These are phyloP conservation scores for Fusarium sp. DNA, from an alignment of 2,329 filamentous ascomycete species.

Conservation along the genomic window DNA sequence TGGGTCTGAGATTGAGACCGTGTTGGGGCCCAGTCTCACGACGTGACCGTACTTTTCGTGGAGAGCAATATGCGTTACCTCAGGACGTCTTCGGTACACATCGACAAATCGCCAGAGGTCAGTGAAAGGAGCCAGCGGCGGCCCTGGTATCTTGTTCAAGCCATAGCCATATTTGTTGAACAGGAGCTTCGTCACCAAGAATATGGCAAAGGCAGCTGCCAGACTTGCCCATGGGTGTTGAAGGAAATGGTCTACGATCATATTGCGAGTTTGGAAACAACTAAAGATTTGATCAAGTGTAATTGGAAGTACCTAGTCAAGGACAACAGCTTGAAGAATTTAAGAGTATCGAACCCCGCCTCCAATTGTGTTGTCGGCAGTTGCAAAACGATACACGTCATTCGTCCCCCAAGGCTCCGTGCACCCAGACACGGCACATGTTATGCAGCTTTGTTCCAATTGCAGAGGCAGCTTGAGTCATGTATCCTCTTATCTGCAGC, in stretches of 20 bases:
- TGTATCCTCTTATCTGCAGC: too few species aligned
- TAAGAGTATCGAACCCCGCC: too few species aligned
- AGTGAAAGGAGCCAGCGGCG: constrained; percentile 8
- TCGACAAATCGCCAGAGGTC: constrained; percentile 29
- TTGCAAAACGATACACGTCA: too few species aligned
- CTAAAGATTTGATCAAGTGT: too few species aligned
- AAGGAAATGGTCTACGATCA: constrained; percentile 2
- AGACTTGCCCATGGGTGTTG: not conserved
- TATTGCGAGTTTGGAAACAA: not conserved
- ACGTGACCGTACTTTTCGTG: constrained; percentile 22
- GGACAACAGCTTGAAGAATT: too few species aligned
- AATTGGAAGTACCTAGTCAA: too few species aligned
- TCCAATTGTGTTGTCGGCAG: too few species aligned
- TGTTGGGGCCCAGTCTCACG: constrained; percentile 23
- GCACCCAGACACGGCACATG: too few species aligned
- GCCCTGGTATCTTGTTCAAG: constrained; percentile 13
- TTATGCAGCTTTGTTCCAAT: too few species aligned
- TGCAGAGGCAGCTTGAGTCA: too few species aligned
- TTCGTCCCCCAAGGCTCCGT: too few species aligned
- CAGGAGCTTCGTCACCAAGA: not conserved
- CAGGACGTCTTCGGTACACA: constrained; percentile 26
- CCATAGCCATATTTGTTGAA: constrained; percentile 23
- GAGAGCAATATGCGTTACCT: constrained; percentile 21
- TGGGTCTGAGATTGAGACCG: constrained; percentile 14
- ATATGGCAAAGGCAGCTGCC: not conserved